Evolutionary conservation across 78 protist species (phyloP).

Genomic region (Speleostelium caveatum): DNA sequence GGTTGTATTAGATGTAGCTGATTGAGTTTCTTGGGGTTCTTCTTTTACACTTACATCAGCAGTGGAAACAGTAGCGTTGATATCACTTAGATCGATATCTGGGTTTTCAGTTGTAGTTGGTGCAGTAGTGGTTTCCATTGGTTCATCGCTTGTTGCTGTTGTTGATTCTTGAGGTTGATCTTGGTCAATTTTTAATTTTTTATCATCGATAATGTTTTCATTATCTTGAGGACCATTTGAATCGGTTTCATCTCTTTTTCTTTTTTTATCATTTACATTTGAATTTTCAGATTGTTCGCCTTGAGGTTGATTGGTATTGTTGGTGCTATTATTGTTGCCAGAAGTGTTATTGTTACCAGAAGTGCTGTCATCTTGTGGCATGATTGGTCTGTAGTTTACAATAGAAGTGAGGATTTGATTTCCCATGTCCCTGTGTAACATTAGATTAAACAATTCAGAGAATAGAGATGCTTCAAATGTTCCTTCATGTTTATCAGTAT

Average conservation of each 20-base stretch:
- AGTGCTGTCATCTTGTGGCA: not conserved
- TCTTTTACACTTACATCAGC: too few species aligned
- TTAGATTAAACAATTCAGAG: conserved; percentile 41
- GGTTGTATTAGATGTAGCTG: not conserved
- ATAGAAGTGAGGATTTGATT: conserved; percentile 7
- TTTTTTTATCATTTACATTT: not conserved
- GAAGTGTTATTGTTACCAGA: not conserved
- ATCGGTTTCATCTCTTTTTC: conserved; percentile 9
- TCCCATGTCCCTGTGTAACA: conserved; percentile 58
- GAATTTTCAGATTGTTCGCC: too few species aligned
- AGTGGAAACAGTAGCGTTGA: not conserved
- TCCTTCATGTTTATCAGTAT: conserved; percentile 55
- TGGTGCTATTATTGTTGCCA: not conserved
- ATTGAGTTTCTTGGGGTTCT: not conserved
- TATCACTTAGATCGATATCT: not conserved
- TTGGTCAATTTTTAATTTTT: not conserved
- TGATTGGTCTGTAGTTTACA: conserved; percentile 37
- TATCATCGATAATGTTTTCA: not conserved
- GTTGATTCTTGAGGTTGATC: not conserved
- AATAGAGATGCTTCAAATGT: conserved; percentile 59
- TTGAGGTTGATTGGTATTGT: not conserved
- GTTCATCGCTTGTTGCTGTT: not conserved
- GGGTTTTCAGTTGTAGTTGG: not conserved
- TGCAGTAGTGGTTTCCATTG: conserved; percentile 7
- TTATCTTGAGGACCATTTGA: not conserved